Conservation (phyloP, 192 early-diverging fungal genomes). For the Backusella australiensis region DNA sequence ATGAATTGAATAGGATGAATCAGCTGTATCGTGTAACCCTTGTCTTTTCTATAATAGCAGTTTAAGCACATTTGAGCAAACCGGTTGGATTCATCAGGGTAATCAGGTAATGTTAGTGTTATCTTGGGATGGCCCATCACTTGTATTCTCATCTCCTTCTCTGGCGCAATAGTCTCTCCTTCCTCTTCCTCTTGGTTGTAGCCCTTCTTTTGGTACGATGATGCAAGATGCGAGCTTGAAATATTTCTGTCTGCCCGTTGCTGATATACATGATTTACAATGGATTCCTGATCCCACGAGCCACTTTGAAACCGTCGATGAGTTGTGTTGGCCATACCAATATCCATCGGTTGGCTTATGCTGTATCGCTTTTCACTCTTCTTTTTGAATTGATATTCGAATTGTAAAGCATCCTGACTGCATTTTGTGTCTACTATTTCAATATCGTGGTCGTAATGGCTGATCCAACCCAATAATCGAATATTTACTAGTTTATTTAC, state of each 20-base stretch:
- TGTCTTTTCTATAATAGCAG: not conserved
- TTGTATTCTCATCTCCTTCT: slow-evolving; percentile 2
- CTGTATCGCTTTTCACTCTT: not conserved
- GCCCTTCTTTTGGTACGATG: not conserved
- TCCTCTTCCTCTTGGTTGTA: not conserved
- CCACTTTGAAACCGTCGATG: not conserved
- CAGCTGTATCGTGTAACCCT: not conserved
- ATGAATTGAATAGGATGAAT: slow-evolving; percentile 9
- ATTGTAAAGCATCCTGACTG: not conserved
- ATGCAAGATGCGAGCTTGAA: not conserved
- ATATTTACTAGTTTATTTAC: slow-evolving; percentile 3
- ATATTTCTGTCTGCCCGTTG: not conserved
- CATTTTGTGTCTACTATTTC: not conserved
- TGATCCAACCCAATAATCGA: not conserved
- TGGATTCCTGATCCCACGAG: not conserved
- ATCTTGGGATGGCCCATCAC: not conserved
- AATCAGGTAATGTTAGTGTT: not conserved
- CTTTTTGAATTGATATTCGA: slow-evolving; percentile 1
- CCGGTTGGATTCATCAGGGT: not conserved
- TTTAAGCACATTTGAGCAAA: slow-evolving; percentile 9
- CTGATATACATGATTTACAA: not conserved
- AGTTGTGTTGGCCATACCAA: not conserved
- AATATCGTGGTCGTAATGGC: not conserved
- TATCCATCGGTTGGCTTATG: not conserved
- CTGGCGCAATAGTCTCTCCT: not conserved